Conservation (phyloP, 1,284 basidiomycete genomes). For the Rhizoctonia solani region DNA sequence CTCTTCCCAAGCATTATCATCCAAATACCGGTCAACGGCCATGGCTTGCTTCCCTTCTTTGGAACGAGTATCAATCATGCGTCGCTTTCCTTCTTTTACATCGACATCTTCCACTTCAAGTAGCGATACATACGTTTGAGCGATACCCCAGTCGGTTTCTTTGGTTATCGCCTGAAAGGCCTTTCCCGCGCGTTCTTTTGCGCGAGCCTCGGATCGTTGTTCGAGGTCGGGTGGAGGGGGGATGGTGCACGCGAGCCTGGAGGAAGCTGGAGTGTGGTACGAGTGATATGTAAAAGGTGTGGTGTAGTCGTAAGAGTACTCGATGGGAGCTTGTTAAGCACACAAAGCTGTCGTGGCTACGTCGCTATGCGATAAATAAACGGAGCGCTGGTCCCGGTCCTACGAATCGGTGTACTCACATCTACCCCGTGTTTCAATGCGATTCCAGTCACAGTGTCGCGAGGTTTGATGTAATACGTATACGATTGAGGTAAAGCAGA, state of each 20-base stretch:
- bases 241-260: conserved; percentile 42
- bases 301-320: conserved; percentile 71
- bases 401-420: conserved; percentile 50
- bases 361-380: conserved; percentile 7
- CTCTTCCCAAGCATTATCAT: conserved; percentile 68
- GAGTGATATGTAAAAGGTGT: conserved; percentile 73
- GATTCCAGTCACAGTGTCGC: conserved; percentile 69
- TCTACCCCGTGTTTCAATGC: conserved; percentile 63
- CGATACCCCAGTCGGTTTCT: conserved; percentile 66
- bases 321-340: conserved; percentile 64
- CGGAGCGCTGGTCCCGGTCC: background rate
- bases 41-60: conserved; percentile 47
- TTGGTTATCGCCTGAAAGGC: conserved; percentile 66
- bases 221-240: conserved; percentile 45
- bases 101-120: conserved; percentile 48
- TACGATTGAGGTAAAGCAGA: conserved; percentile 39
- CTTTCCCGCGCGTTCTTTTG: conserved; percentile 60
- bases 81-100: conserved; percentile 41
- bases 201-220: conserved; percentile 50
- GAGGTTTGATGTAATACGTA: conserved; percentile 61
- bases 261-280: conserved; percentile 59
- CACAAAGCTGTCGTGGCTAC: conserved; percentile 63
- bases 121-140: conserved; percentile 66
- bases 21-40: conserved; percentile 63
- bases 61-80: conserved; percentile 37